Conservation (phyloP, 768 basidiomycete genomes). For the Suillus spraguei region DNA sequence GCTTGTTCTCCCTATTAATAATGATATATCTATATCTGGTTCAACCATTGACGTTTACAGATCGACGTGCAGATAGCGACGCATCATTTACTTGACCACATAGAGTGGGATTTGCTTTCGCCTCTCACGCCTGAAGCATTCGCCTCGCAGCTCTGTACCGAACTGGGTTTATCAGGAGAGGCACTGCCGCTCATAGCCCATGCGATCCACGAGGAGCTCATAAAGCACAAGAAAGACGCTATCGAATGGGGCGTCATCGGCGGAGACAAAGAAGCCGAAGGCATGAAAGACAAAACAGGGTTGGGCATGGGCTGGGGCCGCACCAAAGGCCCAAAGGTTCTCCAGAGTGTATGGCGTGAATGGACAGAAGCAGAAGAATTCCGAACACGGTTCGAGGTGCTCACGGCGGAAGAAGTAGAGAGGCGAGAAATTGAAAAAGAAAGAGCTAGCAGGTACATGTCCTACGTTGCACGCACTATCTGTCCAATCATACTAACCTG, state of each 20-base stretch:
- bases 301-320: constrained; percentile 75
- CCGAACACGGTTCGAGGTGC: constrained; percentile 81
- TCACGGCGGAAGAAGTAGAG: constrained; percentile 91
- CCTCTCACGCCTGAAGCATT: constrained; percentile 89
- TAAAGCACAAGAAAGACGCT: constrained; percentile 94
- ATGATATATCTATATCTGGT: constrained; percentile 17
- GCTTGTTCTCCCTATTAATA: constrained; percentile 31
- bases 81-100: constrained; percentile 89
- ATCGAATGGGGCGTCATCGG: constrained; percentile 92
- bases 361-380: constrained; percentile 94
- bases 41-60: constrained; percentile 39
- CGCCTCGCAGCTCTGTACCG: constrained; percentile 74
- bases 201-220: constrained; percentile 92
- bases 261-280: constrained; percentile 54
- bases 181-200: constrained; percentile 88
- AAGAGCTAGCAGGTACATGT: constrained; percentile 65
- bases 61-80: constrained; percentile 97
- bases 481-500: constrained; percentile 10
- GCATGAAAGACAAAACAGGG: constrained; percentile 83
- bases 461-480: not conserved
- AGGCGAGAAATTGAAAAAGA: constrained; percentile 86
- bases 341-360: constrained; percentile 93
- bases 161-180: constrained; percentile 88
- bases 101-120: constrained; percentile 98
- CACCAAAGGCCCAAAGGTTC: constrained; percentile 75